Conservation (phyloP, 2,329 filamentous ascomycete genomes). For the Aureobasidium sp. region DNA sequence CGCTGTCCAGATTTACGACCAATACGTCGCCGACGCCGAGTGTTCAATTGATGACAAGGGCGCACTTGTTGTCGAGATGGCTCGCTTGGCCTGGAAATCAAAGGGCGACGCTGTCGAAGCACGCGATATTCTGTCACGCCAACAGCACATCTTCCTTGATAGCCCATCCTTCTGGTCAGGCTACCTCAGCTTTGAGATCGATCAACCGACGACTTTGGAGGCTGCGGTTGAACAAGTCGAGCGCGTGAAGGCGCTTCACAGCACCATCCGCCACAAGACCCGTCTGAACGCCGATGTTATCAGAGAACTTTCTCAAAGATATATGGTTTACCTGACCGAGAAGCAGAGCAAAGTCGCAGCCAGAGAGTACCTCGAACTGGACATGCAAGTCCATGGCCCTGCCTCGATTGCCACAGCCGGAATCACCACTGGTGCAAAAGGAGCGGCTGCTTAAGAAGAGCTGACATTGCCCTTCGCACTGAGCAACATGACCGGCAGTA, state of each 20-base stretch:
- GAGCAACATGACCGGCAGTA: not conserved
- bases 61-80: constrained; percentile 81
- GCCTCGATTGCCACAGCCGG: constrained; percentile 16
- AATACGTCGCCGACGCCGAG: constrained; percentile 63
- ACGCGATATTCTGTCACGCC: constrained; percentile 71
- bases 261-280: constrained; percentile 65
- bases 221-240: constrained; percentile 57
- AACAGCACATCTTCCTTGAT: constrained; percentile 74
- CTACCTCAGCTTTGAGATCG: constrained; percentile 81
- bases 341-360: constrained; percentile 74
- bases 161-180: constrained; percentile 83
- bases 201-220: constrained; percentile 62
- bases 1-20: constrained; percentile 73
- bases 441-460: not conserved
- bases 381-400: constrained; percentile 75
- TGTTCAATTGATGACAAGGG: constrained; percentile 76
- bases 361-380: constrained; percentile 74
- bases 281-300: constrained; percentile 58
- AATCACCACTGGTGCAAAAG: not conserved
- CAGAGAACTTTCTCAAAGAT: constrained; percentile 66
- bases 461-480: not conserved
- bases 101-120: constrained; percentile 75
- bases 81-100: constrained; percentile 74
- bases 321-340: constrained; percentile 77
- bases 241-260: constrained; percentile 72